Conservation (phyloP, 2,329 filamentous ascomycete genomes). For the Botryotinia globosa region DNA sequence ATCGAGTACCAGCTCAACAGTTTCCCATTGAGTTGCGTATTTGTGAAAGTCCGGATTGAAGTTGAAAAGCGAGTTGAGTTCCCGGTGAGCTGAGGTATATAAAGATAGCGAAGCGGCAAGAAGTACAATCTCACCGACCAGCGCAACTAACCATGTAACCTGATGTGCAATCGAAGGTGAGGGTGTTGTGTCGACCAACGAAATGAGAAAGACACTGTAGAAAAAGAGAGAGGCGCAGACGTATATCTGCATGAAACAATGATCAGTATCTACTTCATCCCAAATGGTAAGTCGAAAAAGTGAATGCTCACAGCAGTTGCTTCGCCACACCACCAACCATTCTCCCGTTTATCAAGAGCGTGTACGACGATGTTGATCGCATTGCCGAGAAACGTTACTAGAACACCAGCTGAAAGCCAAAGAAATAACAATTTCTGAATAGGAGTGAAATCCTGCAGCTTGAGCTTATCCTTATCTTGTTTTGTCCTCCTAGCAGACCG, state of each 20-base stretch:
- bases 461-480: conserved; percentile 44
- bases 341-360: conserved; percentile 62
- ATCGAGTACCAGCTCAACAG: conserved; percentile 64
- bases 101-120: conserved; percentile 66
- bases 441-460: conserved; percentile 56
- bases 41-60: conserved; percentile 42
- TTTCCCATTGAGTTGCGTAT: conserved; percentile 52
- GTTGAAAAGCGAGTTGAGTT: conserved; percentile 45
- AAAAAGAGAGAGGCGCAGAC: conserved; percentile 81
- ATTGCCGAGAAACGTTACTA: conserved; percentile 74
- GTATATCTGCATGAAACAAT: conserved; percentile 63
- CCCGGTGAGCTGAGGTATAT: conserved; percentile 64
- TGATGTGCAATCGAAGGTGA: conserved; percentile 80
- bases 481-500: conserved; percentile 42
- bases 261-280: conserved; percentile 20
- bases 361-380: conserved; percentile 71
- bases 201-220: conserved; percentile 81
- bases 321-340: conserved; percentile 81
- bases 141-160: conserved; percentile 70
- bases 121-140: conserved; percentile 71
- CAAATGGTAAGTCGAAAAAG: background rate
- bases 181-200: conserved; percentile 77
- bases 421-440: conserved; percentile 70
- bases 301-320: conserved; percentile 63
- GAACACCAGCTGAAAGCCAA: conserved; percentile 67